Percentiles rank a stretch among this genome's conserved stretches.
These are phyloP conservation scores for Boletus sp. DNA, from an alignment of 768 basidiomycete genomes.

Conservation along the genomic window DNA sequence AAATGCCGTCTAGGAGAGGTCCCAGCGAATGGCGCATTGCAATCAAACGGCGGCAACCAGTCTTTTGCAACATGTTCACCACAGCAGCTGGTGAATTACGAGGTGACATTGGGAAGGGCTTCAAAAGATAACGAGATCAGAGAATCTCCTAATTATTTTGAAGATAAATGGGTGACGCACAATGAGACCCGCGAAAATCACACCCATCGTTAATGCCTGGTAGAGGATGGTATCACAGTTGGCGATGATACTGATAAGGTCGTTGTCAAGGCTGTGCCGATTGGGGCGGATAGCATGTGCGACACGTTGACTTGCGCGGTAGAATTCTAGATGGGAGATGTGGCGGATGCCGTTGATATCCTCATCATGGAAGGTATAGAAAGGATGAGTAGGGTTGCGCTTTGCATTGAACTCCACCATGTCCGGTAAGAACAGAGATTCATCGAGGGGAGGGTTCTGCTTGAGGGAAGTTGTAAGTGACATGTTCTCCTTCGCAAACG, in stretches of 20 bases:
- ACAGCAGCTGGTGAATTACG: constrained; percentile 39
- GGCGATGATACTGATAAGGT: constrained; percentile 38
- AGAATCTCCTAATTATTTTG: not conserved
- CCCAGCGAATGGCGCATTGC: constrained; percentile 31
- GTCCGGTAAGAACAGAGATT: constrained; percentile 27
- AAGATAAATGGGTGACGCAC: not conserved
- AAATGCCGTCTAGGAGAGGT: constrained; percentile 32
- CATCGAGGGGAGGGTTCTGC: constrained; percentile 30
- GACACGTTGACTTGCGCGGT: constrained; percentile 42
- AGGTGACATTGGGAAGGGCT: constrained; percentile 38
- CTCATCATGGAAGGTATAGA: constrained; percentile 33
- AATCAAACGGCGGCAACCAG: constrained; percentile 39
- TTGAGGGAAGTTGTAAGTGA: not conserved
- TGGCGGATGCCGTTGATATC: constrained; percentile 14
- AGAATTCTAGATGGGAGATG: constrained; percentile 44
- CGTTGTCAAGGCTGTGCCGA: constrained; percentile 31
- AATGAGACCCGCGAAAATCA: constrained; percentile 20
- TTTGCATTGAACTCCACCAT: constrained; percentile 27
- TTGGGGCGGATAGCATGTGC: constrained; percentile 39
- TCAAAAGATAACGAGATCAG: not conserved
- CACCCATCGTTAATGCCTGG: constrained; percentile 40
- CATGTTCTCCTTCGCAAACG: too few relatives aligned
- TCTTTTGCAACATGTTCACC: constrained; percentile 35
- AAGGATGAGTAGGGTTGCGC: constrained; percentile 32
- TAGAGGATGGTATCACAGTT: constrained; percentile 42